phyloP scores from a whole-genome alignment of 2,329 filamentous ascomycete genomes.

The Amesomyces nigricolor region DNA sequence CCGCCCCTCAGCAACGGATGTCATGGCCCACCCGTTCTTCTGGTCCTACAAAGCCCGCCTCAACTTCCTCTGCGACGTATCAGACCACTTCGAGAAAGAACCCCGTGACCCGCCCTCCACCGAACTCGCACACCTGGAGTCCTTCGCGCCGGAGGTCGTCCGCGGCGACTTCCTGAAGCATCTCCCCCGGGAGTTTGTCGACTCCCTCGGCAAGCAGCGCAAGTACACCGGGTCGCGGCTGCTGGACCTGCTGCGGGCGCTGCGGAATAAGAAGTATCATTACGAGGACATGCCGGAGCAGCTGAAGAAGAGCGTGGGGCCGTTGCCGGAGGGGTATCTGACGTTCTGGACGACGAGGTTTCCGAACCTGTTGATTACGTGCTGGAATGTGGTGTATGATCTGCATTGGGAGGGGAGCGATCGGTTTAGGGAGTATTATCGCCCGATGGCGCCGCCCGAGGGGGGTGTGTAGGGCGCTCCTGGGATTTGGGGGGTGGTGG shows the following conservation, averaged over 20 bases:
- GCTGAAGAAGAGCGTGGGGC: conserved; percentile 64
- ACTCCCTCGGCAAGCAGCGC: conserved; percentile 85
- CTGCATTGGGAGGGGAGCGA: conserved; percentile 58
- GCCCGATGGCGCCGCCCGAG: conserved; percentile 36
- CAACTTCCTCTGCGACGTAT: conserved; percentile 90
- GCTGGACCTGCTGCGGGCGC: conserved; percentile 78
- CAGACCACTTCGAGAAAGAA: conserved; percentile 94
- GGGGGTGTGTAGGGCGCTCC: neutral
- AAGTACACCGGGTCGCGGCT: conserved; percentile 85
- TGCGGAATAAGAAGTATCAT: conserved; percentile 95
- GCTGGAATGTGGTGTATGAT: conserved; percentile 68
- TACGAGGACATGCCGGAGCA: conserved; percentile 91
- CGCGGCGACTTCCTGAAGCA: conserved; percentile 71
- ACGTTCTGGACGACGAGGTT: conserved; percentile 78
- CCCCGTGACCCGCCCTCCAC: conserved; percentile 72
- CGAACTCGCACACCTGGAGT: conserved; percentile 56
- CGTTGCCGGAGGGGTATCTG: conserved; percentile 74
- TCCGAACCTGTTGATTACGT: conserved; percentile 69
- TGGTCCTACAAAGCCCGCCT: conserved; percentile 86
- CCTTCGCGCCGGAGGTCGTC: conserved; percentile 47
- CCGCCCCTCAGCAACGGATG: conserved; percentile 67
- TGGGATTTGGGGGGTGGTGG: too few relatives aligned
- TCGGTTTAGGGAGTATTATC: conserved; percentile 68
- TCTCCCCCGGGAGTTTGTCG: conserved; percentile 76
- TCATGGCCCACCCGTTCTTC: conserved; percentile 94